Evolutionary conservation across 352 stramenopile genomes (phyloP).

Genomic region (Phytophthora rubi): DNA sequence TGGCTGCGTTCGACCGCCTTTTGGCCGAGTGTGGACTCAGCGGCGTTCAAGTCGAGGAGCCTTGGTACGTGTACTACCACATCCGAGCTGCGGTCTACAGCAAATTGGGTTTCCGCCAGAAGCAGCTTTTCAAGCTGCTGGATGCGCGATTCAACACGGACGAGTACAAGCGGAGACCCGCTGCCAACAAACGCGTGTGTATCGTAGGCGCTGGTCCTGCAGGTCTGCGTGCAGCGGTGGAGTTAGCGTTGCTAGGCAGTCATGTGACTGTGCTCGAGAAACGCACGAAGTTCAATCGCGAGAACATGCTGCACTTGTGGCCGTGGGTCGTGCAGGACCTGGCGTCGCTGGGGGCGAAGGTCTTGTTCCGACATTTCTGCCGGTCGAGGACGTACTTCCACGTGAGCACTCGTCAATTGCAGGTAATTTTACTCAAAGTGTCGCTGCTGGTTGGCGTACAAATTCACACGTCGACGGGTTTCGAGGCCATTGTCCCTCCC

Average conservation of each 20-base stretch:
- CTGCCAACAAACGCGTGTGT: constrained; percentile 56
- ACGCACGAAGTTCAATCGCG: constrained; percentile 70
- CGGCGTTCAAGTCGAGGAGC: constrained; percentile 45
- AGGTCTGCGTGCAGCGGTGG: constrained; percentile 67
- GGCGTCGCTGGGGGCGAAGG: constrained; percentile 70
- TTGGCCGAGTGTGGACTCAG: constrained; percentile 48
- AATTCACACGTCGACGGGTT: constrained; percentile 52
- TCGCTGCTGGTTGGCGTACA: constrained; percentile 63
- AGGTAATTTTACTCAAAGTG: constrained; percentile 81
- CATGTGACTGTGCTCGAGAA: constrained; percentile 81
- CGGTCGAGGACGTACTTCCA: constrained; percentile 75
- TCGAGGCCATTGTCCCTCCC: constrained; percentile 48
- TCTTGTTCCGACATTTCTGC: constrained; percentile 71
- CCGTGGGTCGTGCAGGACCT: constrained; percentile 83
- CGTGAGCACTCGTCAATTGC: constrained; percentile 78
- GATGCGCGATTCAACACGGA: constrained; percentile 52
- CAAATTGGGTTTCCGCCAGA: constrained; percentile 66
- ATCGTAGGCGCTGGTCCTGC: constrained; percentile 74
- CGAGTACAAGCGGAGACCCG: constrained; percentile 50
- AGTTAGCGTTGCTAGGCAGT: constrained; percentile 65
- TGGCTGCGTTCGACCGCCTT: constrained; percentile 49
- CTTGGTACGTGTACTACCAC: constrained; percentile 57
- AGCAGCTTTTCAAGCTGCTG: constrained; percentile 69
- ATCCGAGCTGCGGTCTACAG: constrained; percentile 51
- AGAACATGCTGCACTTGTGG: constrained; percentile 86